Base-by-base conservation (phyloP, 352 stramenopile genomes). In the Globisporangium apiculatum region DNA sequence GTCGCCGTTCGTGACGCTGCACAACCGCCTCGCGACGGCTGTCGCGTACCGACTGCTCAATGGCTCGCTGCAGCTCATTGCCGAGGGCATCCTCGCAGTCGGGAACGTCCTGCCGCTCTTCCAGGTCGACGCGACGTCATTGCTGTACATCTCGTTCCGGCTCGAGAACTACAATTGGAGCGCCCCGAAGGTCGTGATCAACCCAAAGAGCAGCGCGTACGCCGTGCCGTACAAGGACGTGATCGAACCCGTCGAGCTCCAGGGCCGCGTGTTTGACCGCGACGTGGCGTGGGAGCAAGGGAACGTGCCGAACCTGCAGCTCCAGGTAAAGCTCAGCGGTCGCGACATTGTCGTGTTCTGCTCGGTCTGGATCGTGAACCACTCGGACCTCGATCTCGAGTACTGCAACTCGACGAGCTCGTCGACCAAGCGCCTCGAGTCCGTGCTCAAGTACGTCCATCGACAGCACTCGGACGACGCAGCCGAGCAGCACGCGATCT, bases 81-180 rank as follows among this genome's bases (percentile, higher is more conserved):
- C 82, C 7, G 86, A 95, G 78, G 86, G 86, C 15, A 78, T 95
- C 45, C 64, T 95, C n/a, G 78, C 76, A 10, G 79, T 95, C 15
- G 86, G 86, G 10, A 91, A 87, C 41, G 75, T 93, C 35, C 64
- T 95, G 18, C 83, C 82, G 18, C 62, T 95, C 15, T 95, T 95
- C 53, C 86, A 95, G 63, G 71, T 95, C 38, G 83, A 94, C 66
- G 52, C 70, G 15, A 65, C 63, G 7, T 73, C 78, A 37, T 54
- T 80, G 24, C 57, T 95, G 41, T 95, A 88, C 56, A 65, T 94
- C 24, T 94, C 86, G 7, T 94, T 93, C 43, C 80, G 86, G 37
- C 54, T 95, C 45, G 86, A 94, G 55, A 95, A 95, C 53, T 95
- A 95, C 68, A 91, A 81, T 51, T 95, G 86, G 86, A 94, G 83